Conservation (phyloP, 371 early-diverging fungal species). For the Mucor indicus region DNA sequence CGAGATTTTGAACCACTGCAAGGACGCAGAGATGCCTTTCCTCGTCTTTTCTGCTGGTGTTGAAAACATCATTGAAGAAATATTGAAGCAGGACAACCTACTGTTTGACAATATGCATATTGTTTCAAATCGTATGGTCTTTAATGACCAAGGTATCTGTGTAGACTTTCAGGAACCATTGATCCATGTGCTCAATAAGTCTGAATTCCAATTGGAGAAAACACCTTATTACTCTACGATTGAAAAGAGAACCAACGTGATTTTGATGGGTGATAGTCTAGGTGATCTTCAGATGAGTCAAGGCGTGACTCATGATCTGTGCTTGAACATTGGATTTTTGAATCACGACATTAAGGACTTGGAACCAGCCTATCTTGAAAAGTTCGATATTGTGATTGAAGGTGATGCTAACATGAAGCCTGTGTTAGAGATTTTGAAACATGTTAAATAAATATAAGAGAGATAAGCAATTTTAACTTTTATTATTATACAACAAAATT, state of each 20-base stretch:
- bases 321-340: constrained; percentile 68
- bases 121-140: constrained; percentile 72
- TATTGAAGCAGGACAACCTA: constrained; percentile 38
- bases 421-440: constrained; percentile 38
- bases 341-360: constrained; percentile 61
- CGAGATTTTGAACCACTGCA: constrained; percentile 39
- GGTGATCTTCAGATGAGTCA: constrained; percentile 75
- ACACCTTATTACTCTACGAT: constrained; percentile 41
- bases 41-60: constrained; percentile 78
- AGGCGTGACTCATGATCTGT: constrained; percentile 53
- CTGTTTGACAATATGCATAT: constrained; percentile 62
- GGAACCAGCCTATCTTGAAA: constrained; percentile 47
- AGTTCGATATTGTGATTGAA: constrained; percentile 71
- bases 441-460: constrained; percentile 11
- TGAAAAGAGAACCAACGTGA: constrained; percentile 47
- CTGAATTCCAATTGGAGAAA: constrained; percentile 53
- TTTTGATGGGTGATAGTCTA: constrained; percentile 72
- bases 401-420: constrained; percentile 59
- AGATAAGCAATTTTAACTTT: background rate
- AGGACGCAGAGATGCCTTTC: constrained; percentile 49
- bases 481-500: constrained; percentile 29
- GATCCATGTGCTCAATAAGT: constrained; percentile 79
- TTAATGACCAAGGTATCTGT: constrained; percentile 50
- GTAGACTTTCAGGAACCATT: constrained; percentile 62
- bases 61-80: constrained; percentile 64